Conservation (phyloP, 177 flowering plant genomes). For the Vitis hybrid region DNA sequence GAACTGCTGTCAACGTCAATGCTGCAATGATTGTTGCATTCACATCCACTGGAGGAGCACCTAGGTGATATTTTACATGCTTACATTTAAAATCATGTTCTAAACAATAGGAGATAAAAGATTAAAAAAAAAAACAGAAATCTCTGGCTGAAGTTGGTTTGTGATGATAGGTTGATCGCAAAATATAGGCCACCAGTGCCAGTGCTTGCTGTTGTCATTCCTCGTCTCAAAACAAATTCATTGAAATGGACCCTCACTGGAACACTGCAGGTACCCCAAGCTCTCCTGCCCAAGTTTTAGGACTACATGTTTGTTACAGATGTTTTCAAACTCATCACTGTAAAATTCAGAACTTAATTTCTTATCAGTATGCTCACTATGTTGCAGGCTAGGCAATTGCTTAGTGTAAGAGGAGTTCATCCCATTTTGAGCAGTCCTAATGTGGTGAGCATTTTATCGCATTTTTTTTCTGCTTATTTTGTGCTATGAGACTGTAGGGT, state of each 20-base stretch:
- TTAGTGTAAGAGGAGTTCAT: constrained; percentile 43
- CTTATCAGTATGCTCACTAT: neutral
- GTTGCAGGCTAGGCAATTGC: constrained; percentile 49
- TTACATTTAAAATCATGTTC: neutral
- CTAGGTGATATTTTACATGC: constrained; percentile 30
- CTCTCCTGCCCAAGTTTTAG: neutral
- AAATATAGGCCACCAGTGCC: constrained; percentile 56
- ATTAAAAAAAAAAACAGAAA: neutral
- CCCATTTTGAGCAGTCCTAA: constrained; percentile 42
- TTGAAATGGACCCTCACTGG: constrained; percentile 47
- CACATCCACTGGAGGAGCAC: constrained; percentile 56
- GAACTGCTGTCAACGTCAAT: constrained; percentile 48
- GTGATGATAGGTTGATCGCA: constrained; percentile 42
- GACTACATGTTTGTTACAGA: neutral
- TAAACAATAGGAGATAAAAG: neutral
- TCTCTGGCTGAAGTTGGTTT: constrained; percentile 5
- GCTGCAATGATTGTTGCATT: constrained; percentile 53
- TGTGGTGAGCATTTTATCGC: constrained; percentile 19
- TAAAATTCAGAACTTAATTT: neutral
- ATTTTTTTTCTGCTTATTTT: neutral
- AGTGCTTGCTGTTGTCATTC: constrained; percentile 48
- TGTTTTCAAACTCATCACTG: neutral
- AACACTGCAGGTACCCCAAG: constrained; percentile 33
- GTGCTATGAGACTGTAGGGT: neutral
- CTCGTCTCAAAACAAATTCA: constrained; percentile 30